Percentiles rank a stretch among this genome's conserved stretches.
These are phyloP conservation scores for Rhododendron vialii DNA, from an alignment of 148 eudicot genomes.

Conservation along the genomic window DNA sequence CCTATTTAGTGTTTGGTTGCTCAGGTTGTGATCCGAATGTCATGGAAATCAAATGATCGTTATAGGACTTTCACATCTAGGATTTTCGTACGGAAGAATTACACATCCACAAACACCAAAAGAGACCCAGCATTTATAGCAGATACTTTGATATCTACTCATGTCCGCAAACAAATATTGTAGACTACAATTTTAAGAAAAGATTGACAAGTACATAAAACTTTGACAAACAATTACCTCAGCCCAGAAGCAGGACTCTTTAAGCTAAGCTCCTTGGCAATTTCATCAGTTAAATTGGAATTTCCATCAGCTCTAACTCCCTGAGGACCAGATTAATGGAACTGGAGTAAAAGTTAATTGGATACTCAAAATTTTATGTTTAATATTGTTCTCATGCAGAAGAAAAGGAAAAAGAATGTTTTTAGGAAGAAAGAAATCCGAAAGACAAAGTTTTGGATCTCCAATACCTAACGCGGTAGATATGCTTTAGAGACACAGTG, in stretches of 20 bases:
- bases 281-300: slow-evolving; percentile 59
- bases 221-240: slow-evolving; percentile 42
- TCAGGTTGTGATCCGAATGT: not conserved
- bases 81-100: not conserved
- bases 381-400: not conserved
- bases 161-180: not conserved
- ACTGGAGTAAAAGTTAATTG: slow-evolving; percentile 1
- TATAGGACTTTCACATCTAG: not conserved
- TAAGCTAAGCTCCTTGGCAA: slow-evolving; percentile 72
- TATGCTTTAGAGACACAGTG: slow-evolving; percentile 6
- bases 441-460: not conserved
- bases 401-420: not conserved
- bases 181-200: not conserved
- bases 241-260: slow-evolving; percentile 81
- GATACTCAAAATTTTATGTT: not conserved
- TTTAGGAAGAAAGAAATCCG: not conserved
- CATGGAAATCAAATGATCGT: not conserved
- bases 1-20: not conserved
- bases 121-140: not conserved
- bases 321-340: slow-evolving; percentile 29
- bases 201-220: not conserved
- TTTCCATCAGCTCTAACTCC: slow-evolving; percentile 77
- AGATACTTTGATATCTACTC: not conserved
- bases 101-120: not conserved
- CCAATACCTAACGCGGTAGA: not conserved